Evolutionary conservation across 1,284 basidiomycete genomes (phyloP), one percentile per base, ranked within the genome.

Genomic region (Agroathelia rolfsii): DNA sequence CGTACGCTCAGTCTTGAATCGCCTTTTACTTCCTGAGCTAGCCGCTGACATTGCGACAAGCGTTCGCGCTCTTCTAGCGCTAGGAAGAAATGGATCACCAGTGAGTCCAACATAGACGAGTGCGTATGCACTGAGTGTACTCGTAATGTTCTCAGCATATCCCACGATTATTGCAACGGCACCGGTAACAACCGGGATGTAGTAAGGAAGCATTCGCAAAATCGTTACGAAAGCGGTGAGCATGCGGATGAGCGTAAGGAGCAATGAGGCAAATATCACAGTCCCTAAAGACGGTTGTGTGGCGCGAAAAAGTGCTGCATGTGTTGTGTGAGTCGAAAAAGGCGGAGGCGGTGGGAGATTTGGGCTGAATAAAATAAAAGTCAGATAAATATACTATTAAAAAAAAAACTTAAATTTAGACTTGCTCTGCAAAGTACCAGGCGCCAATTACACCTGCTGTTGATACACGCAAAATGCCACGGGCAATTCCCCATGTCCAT

Each of bases 351-450:
- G 62, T 0, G 62, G 56, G 14, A 63, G 49, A 24, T 63, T 58
- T 10, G 68, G 67, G 30, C 78, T 81, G 40, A n/a, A n/a, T n/a
- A n/a, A n/a, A 39, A 30, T 26, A 32, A 41, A 25, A 25, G 13
- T 30, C 28, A 23, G 6, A 28, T 28, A 14, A 22, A 30, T n/a
- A n/a, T 15, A 26, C 41, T 30, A 19, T 35, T 37, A 30, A 30
- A 40, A 23, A 21, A 3, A 35, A 12, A 9, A 15, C 25, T 10
- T n/a, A 12, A 10, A 17, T n/a, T n/a, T n/a, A n/a, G 3, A 59
- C 72, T 50, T 50, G 86, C 78, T 85, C 72, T 28, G 82, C 70
- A 49, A 90, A 94, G 52, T 94, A 95, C 89, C 90, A 96, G 24
- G 83, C 78, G 1, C 88, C 92, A 23, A 96, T 73, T 2, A 92